These are phyloP conservation scores for Chenopodium formosanum DNA, from an alignment of 148 eudicot genomes.

Conservation along the genomic window DNA sequence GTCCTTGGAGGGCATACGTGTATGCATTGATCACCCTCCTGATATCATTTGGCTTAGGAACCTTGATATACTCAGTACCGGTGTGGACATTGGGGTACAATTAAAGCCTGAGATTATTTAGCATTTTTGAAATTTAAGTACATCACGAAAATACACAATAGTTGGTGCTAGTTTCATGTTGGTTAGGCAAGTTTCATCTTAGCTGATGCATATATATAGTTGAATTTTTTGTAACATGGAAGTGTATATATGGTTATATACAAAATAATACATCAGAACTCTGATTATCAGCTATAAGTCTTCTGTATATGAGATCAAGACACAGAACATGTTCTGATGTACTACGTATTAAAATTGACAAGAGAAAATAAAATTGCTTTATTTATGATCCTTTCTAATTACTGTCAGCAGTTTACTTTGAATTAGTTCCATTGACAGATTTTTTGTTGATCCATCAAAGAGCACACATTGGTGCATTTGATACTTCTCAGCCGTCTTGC, in stretches of 20 bases:
- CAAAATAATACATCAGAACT: background rate
- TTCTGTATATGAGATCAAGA: background rate
- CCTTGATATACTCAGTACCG: conserved; percentile 77
- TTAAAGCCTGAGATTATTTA: conserved; percentile 12
- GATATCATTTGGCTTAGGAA: conserved; percentile 65
- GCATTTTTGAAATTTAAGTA: background rate
- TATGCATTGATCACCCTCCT: conserved; percentile 59
- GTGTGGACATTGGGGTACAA: conserved; percentile 56
- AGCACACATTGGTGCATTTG: background rate
- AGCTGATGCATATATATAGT: background rate
- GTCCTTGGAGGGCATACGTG: conserved; percentile 72
- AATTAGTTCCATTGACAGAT: too few relatives aligned
- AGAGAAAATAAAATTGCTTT: too few relatives aligned
- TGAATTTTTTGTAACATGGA: background rate
- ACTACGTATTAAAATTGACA: background rate
- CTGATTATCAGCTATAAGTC: background rate
- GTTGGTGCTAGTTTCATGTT: background rate
- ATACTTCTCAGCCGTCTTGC: too few relatives aligned
- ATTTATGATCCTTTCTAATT: too few relatives aligned
- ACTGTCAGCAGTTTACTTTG: too few relatives aligned
- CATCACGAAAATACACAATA: background rate
- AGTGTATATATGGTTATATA: background rate
- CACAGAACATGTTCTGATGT: background rate
- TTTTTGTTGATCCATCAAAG: too few relatives aligned
- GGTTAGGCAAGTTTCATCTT: background rate